Percentiles rank a stretch among this genome's conserved stretches.
phyloP scores from a whole-genome alignment of 2,329 filamentous ascomycete genomes.

The Ophiostoma triangulosporum region DNA sequence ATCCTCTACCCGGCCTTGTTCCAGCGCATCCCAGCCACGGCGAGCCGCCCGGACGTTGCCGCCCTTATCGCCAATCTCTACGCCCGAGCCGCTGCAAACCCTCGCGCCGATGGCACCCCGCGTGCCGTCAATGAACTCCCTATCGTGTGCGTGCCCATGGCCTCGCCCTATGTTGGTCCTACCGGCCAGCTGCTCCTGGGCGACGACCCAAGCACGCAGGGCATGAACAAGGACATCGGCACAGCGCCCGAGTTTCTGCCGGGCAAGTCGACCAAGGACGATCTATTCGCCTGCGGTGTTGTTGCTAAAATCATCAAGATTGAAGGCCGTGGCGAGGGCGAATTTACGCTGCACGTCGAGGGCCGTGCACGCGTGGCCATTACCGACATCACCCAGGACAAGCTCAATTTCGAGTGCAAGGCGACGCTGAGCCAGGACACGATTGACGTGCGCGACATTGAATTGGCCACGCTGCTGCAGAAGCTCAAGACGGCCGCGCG shows the following conservation, averaged over 20 bases:
- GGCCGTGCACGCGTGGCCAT: constrained; percentile 47
- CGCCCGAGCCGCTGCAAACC: constrained; percentile 45
- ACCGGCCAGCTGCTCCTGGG: constrained; percentile 67
- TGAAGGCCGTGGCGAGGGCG: constrained; percentile 58
- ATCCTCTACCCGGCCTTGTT: constrained; percentile 79
- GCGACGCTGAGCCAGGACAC: constrained; percentile 59
- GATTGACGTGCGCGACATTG: constrained; percentile 34
- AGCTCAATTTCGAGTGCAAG: constrained; percentile 68
- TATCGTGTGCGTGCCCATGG: constrained; percentile 78
- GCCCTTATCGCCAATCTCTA: constrained; percentile 79
- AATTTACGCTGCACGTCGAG: constrained; percentile 77
- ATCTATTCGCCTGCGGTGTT: constrained; percentile 74
- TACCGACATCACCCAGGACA: constrained; percentile 52
- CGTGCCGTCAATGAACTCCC: constrained; percentile 54
- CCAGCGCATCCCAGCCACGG: constrained; percentile 69
- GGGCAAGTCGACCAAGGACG: constrained; percentile 47
- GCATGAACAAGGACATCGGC: constrained; percentile 30
- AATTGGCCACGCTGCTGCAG: constrained; percentile 58
- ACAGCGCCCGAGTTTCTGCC: constrained; percentile 38
- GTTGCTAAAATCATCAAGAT: constrained; percentile 67
- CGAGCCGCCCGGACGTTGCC: constrained; percentile 71
- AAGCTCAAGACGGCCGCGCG: constrained; percentile 73
- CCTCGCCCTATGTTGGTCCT: constrained; percentile 56
- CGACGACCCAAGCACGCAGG: constrained; percentile 30
- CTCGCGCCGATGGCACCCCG: constrained; percentile 39